A percentile compares a stretch with the other conserved stretches of the same genome.
Conservation (phyloP, 2,329 filamentous ascomycete genomes). For the Fusarium avenaceum region DNA sequence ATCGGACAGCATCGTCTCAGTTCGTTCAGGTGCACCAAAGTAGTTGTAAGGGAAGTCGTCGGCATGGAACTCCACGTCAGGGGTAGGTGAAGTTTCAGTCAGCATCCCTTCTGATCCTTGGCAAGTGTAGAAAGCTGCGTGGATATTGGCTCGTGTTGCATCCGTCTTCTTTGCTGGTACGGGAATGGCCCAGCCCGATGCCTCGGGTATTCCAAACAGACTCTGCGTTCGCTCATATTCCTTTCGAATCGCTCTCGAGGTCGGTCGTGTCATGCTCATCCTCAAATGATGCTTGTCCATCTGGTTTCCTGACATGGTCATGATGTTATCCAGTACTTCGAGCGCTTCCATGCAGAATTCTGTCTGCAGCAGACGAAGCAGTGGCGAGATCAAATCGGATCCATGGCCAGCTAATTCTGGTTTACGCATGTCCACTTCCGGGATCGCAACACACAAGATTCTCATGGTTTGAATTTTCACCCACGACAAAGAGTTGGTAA, state of each 20-base stretch:
- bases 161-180: slow-evolving; percentile 91
- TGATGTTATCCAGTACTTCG: slow-evolving; percentile 92
- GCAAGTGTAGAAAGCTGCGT: slow-evolving; percentile 96
- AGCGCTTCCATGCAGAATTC: slow-evolving; percentile 94
- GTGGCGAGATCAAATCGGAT: slow-evolving; percentile 92
- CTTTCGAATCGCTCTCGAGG: slow-evolving; percentile 87
- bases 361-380: slow-evolving; percentile 89
- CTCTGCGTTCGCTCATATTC: slow-evolving; percentile 96
- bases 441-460: slow-evolving; percentile 85
- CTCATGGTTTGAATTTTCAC: slow-evolving; percentile 95
- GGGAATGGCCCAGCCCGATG: slow-evolving; percentile 95
- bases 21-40: slow-evolving; percentile 78
- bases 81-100: slow-evolving; percentile 75
- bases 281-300: slow-evolving; percentile 95
- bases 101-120: slow-evolving; percentile 73
- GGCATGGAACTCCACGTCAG: slow-evolving; percentile 91
- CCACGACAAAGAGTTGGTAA: slow-evolving; percentile 91
- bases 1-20: slow-evolving; percentile 94
- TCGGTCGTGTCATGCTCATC: slow-evolving; percentile 97
- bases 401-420: slow-evolving; percentile 91
- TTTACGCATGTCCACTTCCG: slow-evolving; percentile 92
- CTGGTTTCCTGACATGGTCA: slow-evolving; percentile 90
- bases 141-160: slow-evolving; percentile 89
- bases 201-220: slow-evolving; percentile 95
- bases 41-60: slow-evolving; percentile 90